Conservation (phyloP, 2,329 filamentous ascomycete species). For the Phyllosticta capitalensis region DNA sequence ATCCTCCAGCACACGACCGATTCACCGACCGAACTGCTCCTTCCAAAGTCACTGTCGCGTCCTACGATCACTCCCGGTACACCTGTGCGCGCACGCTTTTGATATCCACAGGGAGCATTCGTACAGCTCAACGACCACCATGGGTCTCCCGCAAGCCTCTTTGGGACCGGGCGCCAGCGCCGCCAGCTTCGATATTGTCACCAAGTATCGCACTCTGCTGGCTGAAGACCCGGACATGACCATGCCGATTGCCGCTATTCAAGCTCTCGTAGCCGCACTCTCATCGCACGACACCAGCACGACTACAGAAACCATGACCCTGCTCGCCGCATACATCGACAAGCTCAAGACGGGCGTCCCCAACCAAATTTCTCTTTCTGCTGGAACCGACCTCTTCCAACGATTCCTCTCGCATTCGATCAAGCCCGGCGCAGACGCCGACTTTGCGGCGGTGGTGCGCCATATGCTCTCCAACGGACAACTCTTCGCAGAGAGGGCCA, state of each 20-base stretch:
- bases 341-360: conserved; percentile 68
- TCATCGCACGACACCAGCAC: conserved; percentile 71
- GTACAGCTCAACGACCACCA: neutral
- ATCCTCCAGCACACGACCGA: neutral
- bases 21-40: neutral
- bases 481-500: conserved; percentile 78
- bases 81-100: too few relatives aligned
- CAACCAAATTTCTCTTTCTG: conserved; percentile 85
- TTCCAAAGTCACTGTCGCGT: too few relatives aligned
- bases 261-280: conserved; percentile 80
- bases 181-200: conserved; percentile 46
- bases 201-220: conserved; percentile 56
- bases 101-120: too few relatives aligned
- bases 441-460: conserved; percentile 73
- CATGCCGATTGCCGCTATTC: conserved; percentile 91
- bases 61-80: too few relatives aligned
- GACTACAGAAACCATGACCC: conserved; percentile 85
- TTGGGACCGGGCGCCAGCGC: neutral
- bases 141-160: neutral
- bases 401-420: conserved; percentile 77
- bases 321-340: conserved; percentile 66
- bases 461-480: conserved; percentile 80
- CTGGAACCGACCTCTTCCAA: conserved; percentile 91
- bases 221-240: conserved; percentile 71
- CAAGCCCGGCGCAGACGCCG: conserved; percentile 41